Evolutionary conservation across 1,284 basidiomycete genomes (phyloP).

Genomic region (Ganoderma meredithae): DNA sequence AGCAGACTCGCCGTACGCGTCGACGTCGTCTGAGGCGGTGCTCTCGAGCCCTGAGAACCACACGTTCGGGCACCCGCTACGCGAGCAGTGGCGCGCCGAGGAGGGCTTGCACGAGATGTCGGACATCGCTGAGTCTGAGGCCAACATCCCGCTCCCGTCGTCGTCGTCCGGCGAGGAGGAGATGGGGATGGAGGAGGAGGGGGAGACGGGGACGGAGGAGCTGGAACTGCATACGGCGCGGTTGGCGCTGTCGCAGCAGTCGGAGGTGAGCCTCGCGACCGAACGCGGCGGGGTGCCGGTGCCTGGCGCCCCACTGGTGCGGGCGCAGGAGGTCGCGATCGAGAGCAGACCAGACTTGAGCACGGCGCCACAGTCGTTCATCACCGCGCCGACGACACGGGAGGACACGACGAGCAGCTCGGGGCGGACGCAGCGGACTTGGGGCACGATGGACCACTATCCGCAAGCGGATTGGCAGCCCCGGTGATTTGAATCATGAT

Average conservation of each 20-base stretch:
- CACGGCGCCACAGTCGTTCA: constrained; percentile 70
- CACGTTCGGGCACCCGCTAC: constrained; percentile 69
- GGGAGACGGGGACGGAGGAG: constrained; percentile 17
- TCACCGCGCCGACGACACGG: constrained; percentile 67
- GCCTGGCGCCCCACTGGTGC: constrained; percentile 29
- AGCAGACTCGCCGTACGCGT: constrained; percentile 47
- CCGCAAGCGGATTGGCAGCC: constrained; percentile 37
- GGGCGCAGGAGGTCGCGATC: constrained; percentile 20
- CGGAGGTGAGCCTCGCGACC: constrained; percentile 31
- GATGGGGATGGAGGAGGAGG: constrained; percentile 18
- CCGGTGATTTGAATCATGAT: constrained; percentile 28
- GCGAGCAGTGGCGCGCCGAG: constrained; percentile 37
- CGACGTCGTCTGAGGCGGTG: constrained; percentile 55
- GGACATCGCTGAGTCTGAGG: constrained; percentile 32
- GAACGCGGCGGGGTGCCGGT: constrained; percentile 38
- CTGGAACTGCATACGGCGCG: constrained; percentile 32
- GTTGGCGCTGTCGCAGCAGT: constrained; percentile 37
- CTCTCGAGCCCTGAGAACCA: constrained; percentile 68
- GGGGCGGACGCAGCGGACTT: constrained; percentile 44
- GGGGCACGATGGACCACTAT: constrained; percentile 47
- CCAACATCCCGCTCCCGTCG: constrained; percentile 21
- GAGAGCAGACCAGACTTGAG: constrained; percentile 66
- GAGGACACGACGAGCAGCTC: constrained; percentile 53
- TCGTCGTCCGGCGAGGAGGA: constrained; percentile 12
- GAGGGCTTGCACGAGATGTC: constrained; percentile 34